These are phyloP conservation scores for Domatiomyces globalis DNA, from an alignment of 2,329 filamentous ascomycete species.

Conservation along the genomic window DNA sequence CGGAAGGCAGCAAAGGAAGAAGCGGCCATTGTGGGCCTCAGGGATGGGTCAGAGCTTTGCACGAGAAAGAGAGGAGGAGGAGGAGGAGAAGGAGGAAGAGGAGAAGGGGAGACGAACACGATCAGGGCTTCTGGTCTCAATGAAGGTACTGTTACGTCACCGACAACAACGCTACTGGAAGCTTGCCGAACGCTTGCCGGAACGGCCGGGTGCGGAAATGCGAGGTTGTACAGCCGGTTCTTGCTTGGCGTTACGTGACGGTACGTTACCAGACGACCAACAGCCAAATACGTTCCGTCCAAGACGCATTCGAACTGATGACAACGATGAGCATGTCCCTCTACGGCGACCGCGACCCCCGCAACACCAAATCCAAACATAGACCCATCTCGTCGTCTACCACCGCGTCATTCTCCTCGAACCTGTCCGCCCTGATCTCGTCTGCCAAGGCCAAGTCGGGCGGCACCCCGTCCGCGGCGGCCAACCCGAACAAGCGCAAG, in stretches of 20 bases:
- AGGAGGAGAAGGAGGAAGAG: neutral
- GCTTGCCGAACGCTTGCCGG: neutral
- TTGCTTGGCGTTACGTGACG: neutral
- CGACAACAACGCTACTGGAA: neutral
- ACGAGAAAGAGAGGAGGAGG: neutral
- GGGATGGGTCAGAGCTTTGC: neutral
- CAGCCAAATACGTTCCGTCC: neutral
- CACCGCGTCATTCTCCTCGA: conserved; percentile 73
- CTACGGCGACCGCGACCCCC: conserved; percentile 61
- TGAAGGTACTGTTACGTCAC: neutral
- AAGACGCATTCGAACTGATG: neutral
- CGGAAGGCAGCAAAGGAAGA: conserved; percentile 37
- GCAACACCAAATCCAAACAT: conserved; percentile 43
- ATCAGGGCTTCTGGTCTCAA: neutral
- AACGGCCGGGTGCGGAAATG: neutral
- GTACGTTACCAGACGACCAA: neutral
- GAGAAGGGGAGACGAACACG: neutral
- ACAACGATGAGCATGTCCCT: conserved; percentile 28
- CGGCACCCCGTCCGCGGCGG: conserved; percentile 12
- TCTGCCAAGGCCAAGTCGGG: conserved; percentile 28
- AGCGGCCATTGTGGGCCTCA: conserved; percentile 20
- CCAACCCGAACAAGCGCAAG: conserved; percentile 40
- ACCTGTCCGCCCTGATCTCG: conserved; percentile 66
- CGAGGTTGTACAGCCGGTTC: no score
- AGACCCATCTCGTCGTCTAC: conserved; percentile 56